These are phyloP conservation scores for Hordeum pubiflorum DNA, from an alignment of 202 grass and related monocot genomes.

Conservation along the genomic window DNA sequence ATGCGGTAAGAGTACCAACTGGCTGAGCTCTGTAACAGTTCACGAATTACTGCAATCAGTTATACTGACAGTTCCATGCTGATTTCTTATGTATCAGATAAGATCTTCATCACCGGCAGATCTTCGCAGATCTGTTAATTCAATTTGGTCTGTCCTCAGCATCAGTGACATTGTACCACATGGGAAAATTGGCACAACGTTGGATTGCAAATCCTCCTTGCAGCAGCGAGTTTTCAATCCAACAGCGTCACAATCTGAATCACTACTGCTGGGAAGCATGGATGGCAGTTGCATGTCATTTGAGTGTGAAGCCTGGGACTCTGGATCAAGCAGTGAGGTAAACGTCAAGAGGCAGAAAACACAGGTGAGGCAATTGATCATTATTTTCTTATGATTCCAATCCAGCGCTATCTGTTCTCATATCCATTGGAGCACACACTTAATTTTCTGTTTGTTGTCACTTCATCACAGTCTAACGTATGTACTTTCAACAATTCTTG, in stretches of 20 bases:
- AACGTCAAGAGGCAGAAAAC: not conserved
- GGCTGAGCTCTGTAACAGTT: not conserved
- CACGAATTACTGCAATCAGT: not conserved
- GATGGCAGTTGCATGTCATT: not conserved
- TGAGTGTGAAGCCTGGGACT: not conserved
- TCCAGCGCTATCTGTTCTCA: not conserved
- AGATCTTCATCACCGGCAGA: not conserved
- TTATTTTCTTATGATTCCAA: not conserved
- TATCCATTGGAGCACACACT: not conserved
- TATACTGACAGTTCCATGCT: not conserved
- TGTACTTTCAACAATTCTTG: not conserved
- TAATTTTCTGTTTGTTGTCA: not conserved
- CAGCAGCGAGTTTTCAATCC: not conserved
- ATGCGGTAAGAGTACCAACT: slow-evolving; percentile 5
- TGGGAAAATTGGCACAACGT: not conserved
- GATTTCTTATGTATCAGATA: not conserved
- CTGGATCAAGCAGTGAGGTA: not conserved
- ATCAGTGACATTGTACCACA: not conserved
- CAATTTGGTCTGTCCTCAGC: not conserved
- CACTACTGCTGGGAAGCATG: not conserved
- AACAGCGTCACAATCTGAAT: not conserved
- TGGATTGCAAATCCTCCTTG: not conserved
- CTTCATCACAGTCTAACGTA: not conserved
- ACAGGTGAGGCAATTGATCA: not conserved
- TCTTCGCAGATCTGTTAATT: not conserved